Evolutionary conservation across 306 rosid species (phyloP).

Genomic region (Pyrus betulifolia): DNA sequence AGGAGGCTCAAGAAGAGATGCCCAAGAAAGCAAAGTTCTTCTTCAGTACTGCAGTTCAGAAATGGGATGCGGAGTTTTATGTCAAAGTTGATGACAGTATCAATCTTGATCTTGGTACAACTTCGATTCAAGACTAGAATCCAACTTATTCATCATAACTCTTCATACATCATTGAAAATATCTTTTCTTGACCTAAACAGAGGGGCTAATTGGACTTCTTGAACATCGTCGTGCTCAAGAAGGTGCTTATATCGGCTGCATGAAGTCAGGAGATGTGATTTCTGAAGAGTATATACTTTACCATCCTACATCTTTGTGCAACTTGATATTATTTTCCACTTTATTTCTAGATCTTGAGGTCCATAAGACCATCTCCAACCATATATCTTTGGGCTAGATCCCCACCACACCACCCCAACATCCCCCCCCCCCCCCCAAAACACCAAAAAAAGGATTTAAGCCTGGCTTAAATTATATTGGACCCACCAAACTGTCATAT

Average conservation of each 20-base stretch:
- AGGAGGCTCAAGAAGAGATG: conserved; percentile 95
- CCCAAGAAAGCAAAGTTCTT: conserved; percentile 85
- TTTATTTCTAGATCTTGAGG: not conserved
- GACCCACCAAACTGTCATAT: no score
- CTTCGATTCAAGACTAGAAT: conserved; percentile 4
- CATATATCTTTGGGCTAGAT: no score
- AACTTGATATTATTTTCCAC: conserved; percentile 9
- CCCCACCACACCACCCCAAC: no score
- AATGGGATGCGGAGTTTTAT: conserved; percentile 95
- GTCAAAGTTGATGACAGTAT: conserved; percentile 86
- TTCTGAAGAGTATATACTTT: conserved; percentile 66
- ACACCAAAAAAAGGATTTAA: no score
- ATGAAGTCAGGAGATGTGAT: conserved; percentile 97
- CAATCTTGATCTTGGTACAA: conserved; percentile 77
- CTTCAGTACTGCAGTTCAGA: conserved; percentile 87
- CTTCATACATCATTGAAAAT: conserved; percentile 13
- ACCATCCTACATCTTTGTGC: conserved; percentile 17
- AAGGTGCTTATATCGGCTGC: conserved; percentile 85
- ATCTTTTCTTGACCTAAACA: conserved; percentile 36
- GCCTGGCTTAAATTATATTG: no score
- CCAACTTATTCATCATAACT: not conserved
- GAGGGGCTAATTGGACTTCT: conserved; percentile 91
- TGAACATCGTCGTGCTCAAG: conserved; percentile 87
- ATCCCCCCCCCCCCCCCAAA: no score
- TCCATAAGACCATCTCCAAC: no score